Evolutionary conservation across 2,329 filamentous ascomycete genomes (phyloP), one percentile per base, ranked within the genome.

Genomic region (Sporothrix brunneoviolacea): DNA sequence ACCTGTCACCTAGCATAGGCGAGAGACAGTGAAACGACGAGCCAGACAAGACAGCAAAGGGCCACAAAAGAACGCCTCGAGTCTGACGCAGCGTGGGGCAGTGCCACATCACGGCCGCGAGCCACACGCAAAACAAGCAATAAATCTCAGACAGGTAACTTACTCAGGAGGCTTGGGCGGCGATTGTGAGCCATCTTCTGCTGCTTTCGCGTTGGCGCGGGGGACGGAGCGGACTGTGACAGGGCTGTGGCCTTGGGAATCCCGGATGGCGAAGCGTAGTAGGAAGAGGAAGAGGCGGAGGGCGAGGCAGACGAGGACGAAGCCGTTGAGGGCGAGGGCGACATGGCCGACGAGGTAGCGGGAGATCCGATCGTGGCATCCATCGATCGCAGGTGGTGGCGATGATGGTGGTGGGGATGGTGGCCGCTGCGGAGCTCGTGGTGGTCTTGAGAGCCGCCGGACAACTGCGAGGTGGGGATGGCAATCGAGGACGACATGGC

Each of bases 401-500:
- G 43, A 38, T 53, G 51, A 33, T 32, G 43, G 51, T 33, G 43
- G 22, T 40, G 43, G 47, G 37, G 43, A 22, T 36, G 35, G 24
- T 22, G 10, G 32, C 10, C 41, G 28, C 21, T 24, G 7, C 40
- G 48, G 24, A n/a, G 24, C 16, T 53, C 19, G 48, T 57, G 55
- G 28, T 51, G 42, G 41, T 53, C 50, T 16, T 54, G 52, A 48
- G 56, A 42, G 37, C 48, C 50, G 16, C 37, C 40, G 22, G 57
- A 43, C 3, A 55, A 51, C 18, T 56, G 50, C 22, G 57, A 52
- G 55, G 74, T 68, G 56, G 83, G 84, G 59, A 89, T 88, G 57
- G 77, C 73, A 68, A 88, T 88, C 54, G 82, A 85, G 53, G 82
- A 82, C 54, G 82, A 83, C 80, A 84, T 82, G 58, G 56, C 67